A percentile compares a stretch with the other conserved stretches of the same genome.
Evolutionary conservation across 164 flowering plant species (phyloP).

Genomic region (Nymphaea colorata): DNA sequence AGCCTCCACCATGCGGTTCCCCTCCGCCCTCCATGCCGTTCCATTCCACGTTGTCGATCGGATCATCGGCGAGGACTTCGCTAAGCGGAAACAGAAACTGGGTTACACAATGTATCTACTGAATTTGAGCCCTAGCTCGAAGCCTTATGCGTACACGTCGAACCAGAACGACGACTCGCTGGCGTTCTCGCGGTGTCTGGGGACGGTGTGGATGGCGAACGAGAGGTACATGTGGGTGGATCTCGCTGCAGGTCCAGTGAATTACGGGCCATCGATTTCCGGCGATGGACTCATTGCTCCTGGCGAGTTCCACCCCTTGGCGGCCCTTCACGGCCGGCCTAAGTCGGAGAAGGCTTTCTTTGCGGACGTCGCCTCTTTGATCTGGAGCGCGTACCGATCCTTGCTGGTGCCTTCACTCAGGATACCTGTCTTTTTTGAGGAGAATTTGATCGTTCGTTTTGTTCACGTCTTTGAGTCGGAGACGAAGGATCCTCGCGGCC

Average conservation of each 20-base stretch:
- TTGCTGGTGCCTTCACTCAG: conserved; percentile 81
- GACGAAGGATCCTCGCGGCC: conserved; percentile 36
- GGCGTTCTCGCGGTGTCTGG: conserved; percentile 49
- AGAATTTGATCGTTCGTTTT: conserved; percentile 57
- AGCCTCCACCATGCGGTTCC: conserved; percentile 7
- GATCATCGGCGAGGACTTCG: conserved; percentile 43
- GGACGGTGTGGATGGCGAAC: conserved; percentile 66
- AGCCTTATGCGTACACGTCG: conserved; percentile 56
- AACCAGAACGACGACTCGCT: conserved; percentile 44
- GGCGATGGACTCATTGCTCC: conserved; percentile 81
- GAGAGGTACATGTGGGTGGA: conserved; percentile 88
- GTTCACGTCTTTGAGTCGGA: conserved; percentile 51
- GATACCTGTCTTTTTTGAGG: conserved; percentile 74
- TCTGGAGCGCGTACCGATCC: conserved; percentile 88
- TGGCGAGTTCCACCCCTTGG: conserved; percentile 86
- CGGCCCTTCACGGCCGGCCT: conserved; percentile 64
- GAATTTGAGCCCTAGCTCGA: conserved; percentile 38
- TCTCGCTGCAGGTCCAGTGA: conserved; percentile 85
- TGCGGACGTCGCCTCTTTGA: conserved; percentile 69
- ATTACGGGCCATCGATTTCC: conserved; percentile 81
- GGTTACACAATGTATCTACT: conserved; percentile 50
- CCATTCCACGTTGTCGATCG: conserved; percentile 38
- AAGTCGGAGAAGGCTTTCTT: conserved; percentile 71
- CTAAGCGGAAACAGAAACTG: conserved; percentile 29
- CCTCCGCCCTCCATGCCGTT: conserved; percentile 26